These are phyloP conservation scores for Fusarium staphyleae DNA, from an alignment of 2,329 filamentous ascomycete genomes.

Conservation along the genomic window DNA sequence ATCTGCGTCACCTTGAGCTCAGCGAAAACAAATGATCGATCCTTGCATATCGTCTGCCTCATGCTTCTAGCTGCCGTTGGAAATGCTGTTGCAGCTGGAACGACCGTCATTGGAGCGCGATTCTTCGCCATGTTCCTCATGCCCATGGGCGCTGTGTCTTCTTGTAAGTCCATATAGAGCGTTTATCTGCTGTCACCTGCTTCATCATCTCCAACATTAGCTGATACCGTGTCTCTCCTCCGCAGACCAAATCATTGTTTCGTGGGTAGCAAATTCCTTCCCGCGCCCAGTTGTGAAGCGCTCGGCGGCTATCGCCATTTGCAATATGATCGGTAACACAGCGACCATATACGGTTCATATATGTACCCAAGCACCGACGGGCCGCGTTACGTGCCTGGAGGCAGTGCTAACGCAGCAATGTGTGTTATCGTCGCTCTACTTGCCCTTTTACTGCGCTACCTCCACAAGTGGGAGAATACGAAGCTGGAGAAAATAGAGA, in stretches of 20 bases:
- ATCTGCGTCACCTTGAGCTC: slow-evolving; percentile 63
- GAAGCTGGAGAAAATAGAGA: slow-evolving; percentile 59
- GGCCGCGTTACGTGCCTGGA: slow-evolving; percentile 56
- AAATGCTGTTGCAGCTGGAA: slow-evolving; percentile 62
- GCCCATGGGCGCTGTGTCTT: slow-evolving; percentile 60
- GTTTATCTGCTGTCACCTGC: accelerated
- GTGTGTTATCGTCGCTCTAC: slow-evolving; percentile 64
- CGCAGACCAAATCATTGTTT: slow-evolving; percentile 64
- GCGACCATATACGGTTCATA: slow-evolving; percentile 57
- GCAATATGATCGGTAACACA: slow-evolving; percentile 71
- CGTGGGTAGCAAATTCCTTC: slow-evolving; percentile 73
- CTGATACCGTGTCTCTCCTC: background rate
- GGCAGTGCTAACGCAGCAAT: slow-evolving; percentile 69
- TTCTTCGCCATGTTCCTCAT: slow-evolving; percentile 71
- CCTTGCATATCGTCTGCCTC: slow-evolving; percentile 61
- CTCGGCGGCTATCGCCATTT: slow-evolving; percentile 70
- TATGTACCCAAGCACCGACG: slow-evolving; percentile 53
- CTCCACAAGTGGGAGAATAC: slow-evolving; percentile 67
- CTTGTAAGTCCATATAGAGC: slow-evolving; percentile 45
- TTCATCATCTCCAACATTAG: too few species aligned
- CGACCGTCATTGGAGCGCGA: slow-evolving; percentile 57
- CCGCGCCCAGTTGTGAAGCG: slow-evolving; percentile 73
- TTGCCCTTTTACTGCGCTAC: slow-evolving; percentile 61
- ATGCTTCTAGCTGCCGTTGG: slow-evolving; percentile 61
- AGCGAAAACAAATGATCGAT: slow-evolving; percentile 61